A percentile compares a stretch with the other conserved stretches of the same genome.
phyloP scores from a whole-genome alignment of 495 filamentous ascomycete genomes.

The Aspergillus steynii region DNA sequence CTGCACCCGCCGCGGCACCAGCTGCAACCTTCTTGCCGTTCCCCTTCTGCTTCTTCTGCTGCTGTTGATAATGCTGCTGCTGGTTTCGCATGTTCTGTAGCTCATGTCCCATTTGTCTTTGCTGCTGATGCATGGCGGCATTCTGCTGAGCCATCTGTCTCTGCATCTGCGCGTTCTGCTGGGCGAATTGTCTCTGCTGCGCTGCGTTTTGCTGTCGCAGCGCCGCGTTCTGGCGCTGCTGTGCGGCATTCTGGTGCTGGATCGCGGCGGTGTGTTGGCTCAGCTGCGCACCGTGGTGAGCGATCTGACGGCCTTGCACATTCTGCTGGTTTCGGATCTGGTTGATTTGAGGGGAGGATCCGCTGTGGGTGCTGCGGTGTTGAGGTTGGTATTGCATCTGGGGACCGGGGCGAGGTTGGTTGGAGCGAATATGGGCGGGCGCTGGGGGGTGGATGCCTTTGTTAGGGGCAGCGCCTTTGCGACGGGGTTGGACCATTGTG shows the following conservation, averaged over 20 bases:
- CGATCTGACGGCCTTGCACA: slow-evolving; percentile 4
- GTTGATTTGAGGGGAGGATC: not conserved
- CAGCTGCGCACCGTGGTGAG: slow-evolving; percentile 1
- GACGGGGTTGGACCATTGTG: not conserved
- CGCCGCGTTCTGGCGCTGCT: slow-evolving; percentile 3
- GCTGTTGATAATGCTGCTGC: slow-evolving; percentile 1
- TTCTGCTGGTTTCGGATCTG: slow-evolving; percentile 6
- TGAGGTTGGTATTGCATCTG: slow-evolving; percentile 10
- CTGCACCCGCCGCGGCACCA: slow-evolving; percentile 3
- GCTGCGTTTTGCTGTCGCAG: slow-evolving; percentile 2
- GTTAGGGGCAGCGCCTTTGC: not conserved
- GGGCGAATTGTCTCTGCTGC: not conserved
- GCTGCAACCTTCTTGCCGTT: not conserved
- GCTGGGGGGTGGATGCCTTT: slow-evolving; percentile 1
- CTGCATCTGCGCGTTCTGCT: slow-evolving; percentile 9
- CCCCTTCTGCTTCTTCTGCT: slow-evolving; percentile 1
- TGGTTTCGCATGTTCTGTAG: not conserved
- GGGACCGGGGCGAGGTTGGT: slow-evolving; percentile 1
- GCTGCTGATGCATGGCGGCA: slow-evolving; percentile 6
- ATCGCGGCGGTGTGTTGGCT: slow-evolving; percentile 4
- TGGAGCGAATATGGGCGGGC: not conserved
- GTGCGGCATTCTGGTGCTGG: slow-evolving; percentile 6
- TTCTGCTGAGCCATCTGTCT: slow-evolving; percentile 1
- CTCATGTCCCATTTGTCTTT: slow-evolving; percentile 1
- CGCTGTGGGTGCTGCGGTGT: not conserved